Conservation (phyloP, 2,329 filamentous ascomycete species). For the Monascus ruber region DNA sequence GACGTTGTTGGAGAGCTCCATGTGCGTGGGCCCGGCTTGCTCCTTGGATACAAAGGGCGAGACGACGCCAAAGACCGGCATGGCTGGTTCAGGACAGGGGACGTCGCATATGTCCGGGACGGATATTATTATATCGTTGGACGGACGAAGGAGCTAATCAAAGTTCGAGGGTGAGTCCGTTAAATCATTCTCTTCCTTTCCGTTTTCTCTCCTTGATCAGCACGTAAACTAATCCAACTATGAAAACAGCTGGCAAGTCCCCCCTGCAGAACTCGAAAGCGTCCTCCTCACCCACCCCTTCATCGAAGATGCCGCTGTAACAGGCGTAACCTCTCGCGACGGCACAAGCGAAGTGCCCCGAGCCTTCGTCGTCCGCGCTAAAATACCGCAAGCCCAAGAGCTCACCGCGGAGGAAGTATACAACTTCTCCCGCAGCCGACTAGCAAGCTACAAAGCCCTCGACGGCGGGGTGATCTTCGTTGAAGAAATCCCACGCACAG, state of each 20-base stretch:
- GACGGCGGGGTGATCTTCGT: constrained; percentile 39
- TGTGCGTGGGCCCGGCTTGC: constrained; percentile 26
- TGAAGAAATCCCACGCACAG: constrained; percentile 37
- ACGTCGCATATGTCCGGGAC: constrained; percentile 26
- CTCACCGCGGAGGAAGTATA: constrained; percentile 34
- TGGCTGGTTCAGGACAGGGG: constrained; percentile 35
- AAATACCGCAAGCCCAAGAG: constrained; percentile 8
- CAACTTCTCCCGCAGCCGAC: constrained; percentile 24
- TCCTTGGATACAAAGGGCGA: constrained; percentile 27
- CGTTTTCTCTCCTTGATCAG: neutral
- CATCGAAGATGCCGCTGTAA: constrained; percentile 37
- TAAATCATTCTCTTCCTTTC: neutral
- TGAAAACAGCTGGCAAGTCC: constrained; percentile 33
- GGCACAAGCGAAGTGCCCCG: constrained; percentile 29
- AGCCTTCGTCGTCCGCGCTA: constrained; percentile 35
- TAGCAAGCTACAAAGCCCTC: constrained; percentile 39
- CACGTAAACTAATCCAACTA: neutral
- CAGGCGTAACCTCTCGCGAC: constrained; percentile 28
- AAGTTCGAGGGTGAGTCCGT: constrained; percentile 31
- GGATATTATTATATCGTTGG: constrained; percentile 31
- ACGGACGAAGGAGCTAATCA: constrained; percentile 36
- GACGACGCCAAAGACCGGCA: constrained; percentile 22
- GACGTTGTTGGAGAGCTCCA: constrained; percentile 30
- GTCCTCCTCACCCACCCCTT: constrained; percentile 33
- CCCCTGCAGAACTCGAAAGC: constrained; percentile 38